Percentiles rank a stretch among this genome's conserved stretches.
Conservation (phyloP, 2,329 filamentous ascomycete species). For the Epichloe uncinata region DNA sequence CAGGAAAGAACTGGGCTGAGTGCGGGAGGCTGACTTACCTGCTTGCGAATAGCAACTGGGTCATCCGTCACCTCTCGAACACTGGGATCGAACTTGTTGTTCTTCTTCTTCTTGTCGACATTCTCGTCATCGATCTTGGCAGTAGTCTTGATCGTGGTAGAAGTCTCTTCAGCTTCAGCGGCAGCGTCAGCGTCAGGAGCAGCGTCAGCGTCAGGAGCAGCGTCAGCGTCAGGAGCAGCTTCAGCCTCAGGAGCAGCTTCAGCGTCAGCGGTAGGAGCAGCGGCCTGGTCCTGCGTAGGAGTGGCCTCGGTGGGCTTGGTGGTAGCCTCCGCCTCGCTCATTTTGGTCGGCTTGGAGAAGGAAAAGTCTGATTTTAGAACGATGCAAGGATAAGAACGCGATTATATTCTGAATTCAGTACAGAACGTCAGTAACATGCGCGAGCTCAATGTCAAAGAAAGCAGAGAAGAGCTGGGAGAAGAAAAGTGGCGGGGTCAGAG, state of each 20-base stretch:
- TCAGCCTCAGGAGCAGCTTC: slow-evolving; percentile 10
- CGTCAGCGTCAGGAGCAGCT: slow-evolving; percentile 2
- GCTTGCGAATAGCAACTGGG: slow-evolving; percentile 67
- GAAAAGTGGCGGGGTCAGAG: not conserved
- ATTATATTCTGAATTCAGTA: not conserved
- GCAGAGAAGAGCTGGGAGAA: not conserved
- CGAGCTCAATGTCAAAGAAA: not conserved
- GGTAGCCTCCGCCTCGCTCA: slow-evolving; percentile 13
- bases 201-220: slow-evolving; percentile 9
- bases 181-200: slow-evolving; percentile 9
- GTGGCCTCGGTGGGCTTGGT: slow-evolving; percentile 13
- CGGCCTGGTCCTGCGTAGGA: slow-evolving; percentile 14
- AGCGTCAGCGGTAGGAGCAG: slow-evolving; percentile 10
- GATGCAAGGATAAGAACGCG: not conserved
- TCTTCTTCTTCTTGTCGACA: slow-evolving; percentile 27
- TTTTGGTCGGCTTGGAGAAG: not conserved
- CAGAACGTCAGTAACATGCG: not conserved
- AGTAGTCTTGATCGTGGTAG: slow-evolving; percentile 32
- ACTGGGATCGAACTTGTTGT: slow-evolving; percentile 59
- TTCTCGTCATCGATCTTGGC: slow-evolving; percentile 26
- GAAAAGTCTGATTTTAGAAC: not conserved
- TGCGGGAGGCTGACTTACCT: slow-evolving; percentile 36
- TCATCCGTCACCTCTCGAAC: slow-evolving; percentile 59
- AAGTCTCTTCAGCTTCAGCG: slow-evolving; percentile 4
- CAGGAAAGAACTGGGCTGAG: too few relatives aligned